Evolutionary conservation across 768 basidiomycete genomes (phyloP), one percentile per base, ranked within the genome.

Genomic region (Psilocybe tampanensis): DNA sequence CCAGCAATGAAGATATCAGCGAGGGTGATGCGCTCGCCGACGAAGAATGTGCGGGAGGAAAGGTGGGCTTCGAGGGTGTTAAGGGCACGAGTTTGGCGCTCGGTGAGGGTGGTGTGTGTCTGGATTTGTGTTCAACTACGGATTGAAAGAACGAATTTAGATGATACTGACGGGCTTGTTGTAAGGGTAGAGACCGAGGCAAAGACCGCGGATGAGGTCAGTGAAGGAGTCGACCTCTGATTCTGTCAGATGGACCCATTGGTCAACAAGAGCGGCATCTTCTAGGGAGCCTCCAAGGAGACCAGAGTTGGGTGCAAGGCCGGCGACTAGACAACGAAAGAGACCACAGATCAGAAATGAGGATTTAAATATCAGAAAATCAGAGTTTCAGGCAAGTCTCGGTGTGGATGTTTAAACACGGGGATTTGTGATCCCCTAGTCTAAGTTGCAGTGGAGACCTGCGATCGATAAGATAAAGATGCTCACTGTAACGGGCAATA

Each of bases 11-110:
- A 70, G 73, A 99, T 72, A 67, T 99, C 97, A 61, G 95, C 97
- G 45, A 96, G 81, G 60, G 94, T 93, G 80, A 98, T 90, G 68
- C 96, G 92, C 71, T 99, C 93, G 62, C 88, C 89, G 54, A 94
- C 94, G 66, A 98, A 83, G 84, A 86, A 98, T 44, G 96, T 99
- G 68, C 83, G 86, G 55, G 84, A 80, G 47, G 79, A 69, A 65
- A 99, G 86, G 77, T 91, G 83, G 32, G 75, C 72, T 62, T 99
- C 85, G 55, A 98, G 79, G 61, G 85, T 86, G 39, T 75, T 75
- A 48, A 97, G 79, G 18, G 84, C 74, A 44, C 83, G 80, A 41
- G 72, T 60, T 66, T 86, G 80, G 33, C 79, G 80, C 45, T 90
- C 86, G 15, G 74, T 63, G 55, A 84, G 68, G 44, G 60, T 47